Conservation (phyloP, 495 filamentous ascomycete genomes). For the Cercophora newfieldiana region DNA sequence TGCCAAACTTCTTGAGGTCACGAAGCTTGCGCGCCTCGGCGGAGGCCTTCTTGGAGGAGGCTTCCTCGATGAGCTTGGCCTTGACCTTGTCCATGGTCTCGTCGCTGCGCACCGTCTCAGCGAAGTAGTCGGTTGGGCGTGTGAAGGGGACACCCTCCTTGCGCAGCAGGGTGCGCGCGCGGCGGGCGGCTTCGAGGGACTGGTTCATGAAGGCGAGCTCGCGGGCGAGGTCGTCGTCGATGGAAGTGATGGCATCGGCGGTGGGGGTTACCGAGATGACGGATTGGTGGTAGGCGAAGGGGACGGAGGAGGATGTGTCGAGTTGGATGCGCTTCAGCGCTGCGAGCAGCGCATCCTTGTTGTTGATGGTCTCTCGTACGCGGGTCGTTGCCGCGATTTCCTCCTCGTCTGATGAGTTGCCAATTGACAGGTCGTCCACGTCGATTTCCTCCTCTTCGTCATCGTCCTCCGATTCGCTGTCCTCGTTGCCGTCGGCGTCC, state of each 20-base stretch:
- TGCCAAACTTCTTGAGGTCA: slow-evolving; percentile 98
- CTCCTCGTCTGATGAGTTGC: slow-evolving; percentile 75
- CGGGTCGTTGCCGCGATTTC: slow-evolving; percentile 72
- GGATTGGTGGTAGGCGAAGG: slow-evolving; percentile 58
- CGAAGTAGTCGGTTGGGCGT: slow-evolving; percentile 91
- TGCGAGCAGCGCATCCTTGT: slow-evolving; percentile 77
- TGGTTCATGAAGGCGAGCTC: slow-evolving; percentile 95
- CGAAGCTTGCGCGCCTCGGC: slow-evolving; percentile 87
- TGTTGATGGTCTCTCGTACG: slow-evolving; percentile 96
- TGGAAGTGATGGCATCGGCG: slow-evolving; percentile 60
- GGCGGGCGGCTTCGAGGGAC: slow-evolving; percentile 72
- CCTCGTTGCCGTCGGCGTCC: slow-evolving; percentile 74
- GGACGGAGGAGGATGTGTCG: slow-evolving; percentile 51
- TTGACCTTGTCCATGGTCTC: slow-evolving; percentile 98
- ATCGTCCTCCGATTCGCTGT: slow-evolving; percentile 56
- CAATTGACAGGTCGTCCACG: slow-evolving; percentile 67
- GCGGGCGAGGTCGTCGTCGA: slow-evolving; percentile 81
- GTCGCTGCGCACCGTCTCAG: slow-evolving; percentile 97
- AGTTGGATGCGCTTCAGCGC: slow-evolving; percentile 75
- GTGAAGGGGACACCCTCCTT: slow-evolving; percentile 83
- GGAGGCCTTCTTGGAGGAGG: slow-evolving; percentile 86
- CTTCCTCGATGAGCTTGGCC: slow-evolving; percentile 88
- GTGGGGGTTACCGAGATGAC: slow-evolving; percentile 50
- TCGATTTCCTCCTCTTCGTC: slow-evolving; percentile 74
- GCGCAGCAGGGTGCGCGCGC: slow-evolving; percentile 70